Evolutionary conservation across 2,329 filamentous ascomycete genomes (phyloP), one percentile per base, ranked within the genome.

Genomic region (Teratosphaeria epicoccoides): DNA sequence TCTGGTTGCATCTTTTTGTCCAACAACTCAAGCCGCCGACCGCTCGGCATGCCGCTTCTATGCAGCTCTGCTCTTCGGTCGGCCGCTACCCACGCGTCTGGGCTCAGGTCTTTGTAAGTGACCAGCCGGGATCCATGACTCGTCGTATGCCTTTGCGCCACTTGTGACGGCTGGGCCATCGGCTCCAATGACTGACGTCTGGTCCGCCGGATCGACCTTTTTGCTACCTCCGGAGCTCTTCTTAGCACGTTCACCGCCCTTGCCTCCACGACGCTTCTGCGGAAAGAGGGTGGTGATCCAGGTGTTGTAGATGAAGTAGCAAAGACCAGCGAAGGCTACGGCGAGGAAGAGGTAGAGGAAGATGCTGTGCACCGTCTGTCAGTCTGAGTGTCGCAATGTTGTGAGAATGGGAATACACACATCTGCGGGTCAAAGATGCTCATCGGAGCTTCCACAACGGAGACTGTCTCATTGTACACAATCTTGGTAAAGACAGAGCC

Each of bases 251-350:
- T 88, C 87, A 60, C 85, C 72, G 56, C 74, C 74, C 70, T 80
- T 80, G 61, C 75, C 77, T 52, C 75, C 69, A 56, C 76, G 75
- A 63, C 74, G 75, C 71, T 82, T 83, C 77, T 95, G 88, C 47
- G 93, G 91, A 78, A 97, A 95, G 68, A 98, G 86, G 12, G 89
- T 84, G 64, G 89, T 87, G 72, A 98, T 86, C 89, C 91, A 97
- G 65, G 91, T 95, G 76, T 85, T 93, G 81, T 98, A 98, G 74
- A 96, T 88, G 72, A 95, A 95, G 82, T 91, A 96, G 68, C 85
- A 81, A 50, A 84, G 88, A 56, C 86, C 89, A 59, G 73, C 82
- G 68, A 95, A 94, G 57, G 78, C 80, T 56, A 79, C 83, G 50
- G 84, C 76, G 62, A 98, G 85, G 76, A 97, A 84, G 68, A 95